Percentiles rank a stretch among this genome's conserved stretches.
Conservation (phyloP, 257 asterid genomes). For the Forsythia suspensa region DNA sequence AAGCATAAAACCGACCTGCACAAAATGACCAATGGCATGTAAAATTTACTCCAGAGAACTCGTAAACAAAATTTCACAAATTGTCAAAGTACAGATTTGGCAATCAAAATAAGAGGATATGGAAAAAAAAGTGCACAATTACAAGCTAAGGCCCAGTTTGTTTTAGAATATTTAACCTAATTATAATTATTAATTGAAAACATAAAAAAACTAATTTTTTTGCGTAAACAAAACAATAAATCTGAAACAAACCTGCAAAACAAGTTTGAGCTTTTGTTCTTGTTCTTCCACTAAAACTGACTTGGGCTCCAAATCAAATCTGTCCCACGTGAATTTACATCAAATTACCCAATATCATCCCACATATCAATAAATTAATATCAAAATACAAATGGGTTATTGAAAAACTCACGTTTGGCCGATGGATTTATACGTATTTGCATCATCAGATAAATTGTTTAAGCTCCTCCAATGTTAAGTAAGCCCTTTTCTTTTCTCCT, state of each 20-base stretch:
- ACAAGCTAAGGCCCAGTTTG: too few species aligned
- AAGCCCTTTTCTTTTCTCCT: slow-evolving; percentile 86
- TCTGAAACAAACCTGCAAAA: slow-evolving; percentile 56
- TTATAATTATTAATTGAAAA: too few species aligned
- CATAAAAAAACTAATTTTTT: neutral
- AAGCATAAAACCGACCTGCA: slow-evolving; percentile 21
- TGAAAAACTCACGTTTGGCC: slow-evolving; percentile 57
- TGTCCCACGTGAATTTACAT: slow-evolving; percentile 19
- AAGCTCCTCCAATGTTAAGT: slow-evolving; percentile 87
- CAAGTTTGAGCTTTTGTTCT: slow-evolving; percentile 70
- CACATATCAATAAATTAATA: neutral
- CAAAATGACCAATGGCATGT: neutral
- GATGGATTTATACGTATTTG: slow-evolving; percentile 79
- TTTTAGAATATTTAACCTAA: too few species aligned
- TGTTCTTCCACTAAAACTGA: slow-evolving; percentile 78
- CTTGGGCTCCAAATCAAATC: slow-evolving; percentile 83
- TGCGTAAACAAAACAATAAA: slow-evolving; percentile 7
- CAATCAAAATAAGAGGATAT: neutral
- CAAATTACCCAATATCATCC: neutral
- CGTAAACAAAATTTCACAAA: neutral
- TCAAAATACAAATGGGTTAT: neutral
- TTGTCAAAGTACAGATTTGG: neutral
- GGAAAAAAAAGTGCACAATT: neutral
- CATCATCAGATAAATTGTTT: slow-evolving; percentile 64
- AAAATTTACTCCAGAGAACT: neutral